Percentiles rank a stretch among this genome's conserved stretches.
Evolutionary conservation across 2,329 filamentous ascomycete genomes (phyloP).

Genomic region (Xylaria digitata): DNA sequence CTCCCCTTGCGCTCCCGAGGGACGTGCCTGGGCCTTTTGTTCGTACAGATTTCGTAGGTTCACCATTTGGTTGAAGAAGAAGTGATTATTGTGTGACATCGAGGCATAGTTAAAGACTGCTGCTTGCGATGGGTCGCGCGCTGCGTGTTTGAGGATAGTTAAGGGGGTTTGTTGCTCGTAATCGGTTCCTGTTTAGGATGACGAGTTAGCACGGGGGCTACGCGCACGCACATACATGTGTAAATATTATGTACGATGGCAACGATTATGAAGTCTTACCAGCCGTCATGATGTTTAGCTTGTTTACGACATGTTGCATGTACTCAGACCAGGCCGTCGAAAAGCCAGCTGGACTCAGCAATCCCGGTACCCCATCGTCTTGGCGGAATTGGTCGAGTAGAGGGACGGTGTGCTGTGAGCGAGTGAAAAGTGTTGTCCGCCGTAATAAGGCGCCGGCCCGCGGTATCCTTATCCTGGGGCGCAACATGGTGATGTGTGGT

Average conservation of each 20-base stretch:
- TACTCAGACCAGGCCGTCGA: constrained; percentile 85
- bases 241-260: not conserved
- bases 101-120: constrained; percentile 94
- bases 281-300: constrained; percentile 78
- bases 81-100: constrained; percentile 91
- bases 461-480: constrained; percentile 65
- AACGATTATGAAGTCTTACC: constrained; percentile 63
- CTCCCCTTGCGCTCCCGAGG: constrained; percentile 15
- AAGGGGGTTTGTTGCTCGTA: constrained; percentile 71
- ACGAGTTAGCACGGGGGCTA: constrained; percentile 1
- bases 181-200: constrained; percentile 65
- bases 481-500: constrained; percentile 59
- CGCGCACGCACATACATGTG: not conserved
- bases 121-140: constrained; percentile 81
- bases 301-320: constrained; percentile 77
- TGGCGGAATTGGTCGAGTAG: constrained; percentile 55
- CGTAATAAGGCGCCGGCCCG: constrained; percentile 54
- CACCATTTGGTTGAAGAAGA: constrained; percentile 76
- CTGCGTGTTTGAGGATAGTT: constrained; percentile 77
- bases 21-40: constrained; percentile 12
- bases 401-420: constrained; percentile 62
- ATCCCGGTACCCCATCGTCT: constrained; percentile 68
- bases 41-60: constrained; percentile 31
- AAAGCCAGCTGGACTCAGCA: constrained; percentile 77
- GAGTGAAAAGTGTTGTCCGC: constrained; percentile 50